Percentiles rank a stretch among this genome's conserved stretches.
Evolutionary conservation across 2,329 filamentous ascomycete species (phyloP).

Genomic region (Monosporascus sp.): DNA sequence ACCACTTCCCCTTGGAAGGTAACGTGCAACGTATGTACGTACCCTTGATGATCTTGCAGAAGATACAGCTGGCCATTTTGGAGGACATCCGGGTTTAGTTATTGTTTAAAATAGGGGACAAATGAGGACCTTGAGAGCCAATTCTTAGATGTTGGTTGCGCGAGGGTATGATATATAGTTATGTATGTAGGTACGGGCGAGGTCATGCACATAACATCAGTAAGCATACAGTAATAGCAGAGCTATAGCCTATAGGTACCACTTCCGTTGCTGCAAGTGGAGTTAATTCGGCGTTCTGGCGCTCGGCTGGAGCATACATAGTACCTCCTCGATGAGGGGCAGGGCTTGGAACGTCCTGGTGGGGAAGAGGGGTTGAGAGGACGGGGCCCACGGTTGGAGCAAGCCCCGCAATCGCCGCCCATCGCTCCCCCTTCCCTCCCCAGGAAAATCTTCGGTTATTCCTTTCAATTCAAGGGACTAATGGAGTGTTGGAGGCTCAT

Average conservation of each 20-base stretch:
- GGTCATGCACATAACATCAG: constrained; percentile 7
- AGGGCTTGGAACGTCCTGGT: not conserved
- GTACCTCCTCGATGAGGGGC: not conserved
- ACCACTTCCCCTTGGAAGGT: not conserved
- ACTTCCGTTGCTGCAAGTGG: not conserved
- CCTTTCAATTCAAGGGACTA: too few relatives aligned
- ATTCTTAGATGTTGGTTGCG: not conserved
- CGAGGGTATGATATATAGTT: not conserved
- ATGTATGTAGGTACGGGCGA: not conserved
- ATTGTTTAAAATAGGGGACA: constrained; percentile 3
- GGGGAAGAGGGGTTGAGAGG: not conserved
- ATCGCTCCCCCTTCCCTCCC: too few relatives aligned
- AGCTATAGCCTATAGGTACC: not conserved
- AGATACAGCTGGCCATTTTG: constrained; percentile 72
- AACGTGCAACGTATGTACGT: constrained; percentile 10
- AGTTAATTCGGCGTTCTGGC: not conserved
- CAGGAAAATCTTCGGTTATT: not conserved
- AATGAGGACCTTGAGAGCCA: not conserved
- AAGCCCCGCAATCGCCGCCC: too few relatives aligned
- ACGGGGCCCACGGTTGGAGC: too few relatives aligned
- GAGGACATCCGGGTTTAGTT: constrained; percentile 20
- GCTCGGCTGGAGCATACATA: too few relatives aligned
- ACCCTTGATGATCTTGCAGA: constrained; percentile 98
- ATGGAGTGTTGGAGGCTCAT: accelerated
- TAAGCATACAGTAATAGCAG: not conserved